Evolutionary conservation across 1,284 basidiomycete genomes (phyloP).

Genomic region (Fomitopsis pinicola): DNA sequence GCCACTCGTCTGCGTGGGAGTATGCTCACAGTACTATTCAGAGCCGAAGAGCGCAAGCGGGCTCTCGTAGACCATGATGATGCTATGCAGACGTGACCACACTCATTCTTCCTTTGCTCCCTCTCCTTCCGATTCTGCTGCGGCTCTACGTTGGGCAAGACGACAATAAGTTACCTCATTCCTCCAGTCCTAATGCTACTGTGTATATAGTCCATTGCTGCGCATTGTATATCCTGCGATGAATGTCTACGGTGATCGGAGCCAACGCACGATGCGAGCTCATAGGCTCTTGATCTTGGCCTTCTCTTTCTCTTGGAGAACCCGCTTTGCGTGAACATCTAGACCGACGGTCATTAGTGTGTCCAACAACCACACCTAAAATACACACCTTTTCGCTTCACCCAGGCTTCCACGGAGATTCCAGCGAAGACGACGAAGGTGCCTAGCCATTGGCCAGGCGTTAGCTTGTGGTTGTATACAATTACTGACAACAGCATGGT

Average conservation of each 20-base stretch:
- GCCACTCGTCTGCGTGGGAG: background rate
- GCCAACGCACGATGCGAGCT: background rate
- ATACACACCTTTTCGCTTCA: slow-evolving; percentile 73
- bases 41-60: slow-evolving; percentile 26
- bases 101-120: background rate
- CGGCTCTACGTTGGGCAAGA: background rate
- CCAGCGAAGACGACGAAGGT: slow-evolving; percentile 89
- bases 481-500: slow-evolving; percentile 97
- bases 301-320: slow-evolving; percentile 77
- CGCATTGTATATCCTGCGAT: background rate
- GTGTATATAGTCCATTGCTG: slow-evolving; percentile 3
- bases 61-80: slow-evolving; percentile 22
- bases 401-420: slow-evolving; percentile 89
- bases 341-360: background rate
- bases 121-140: background rate
- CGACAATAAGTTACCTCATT: slow-evolving; percentile 1
- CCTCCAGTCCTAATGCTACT: slow-evolving; percentile 2
- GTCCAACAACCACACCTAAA: background rate
- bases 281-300: slow-evolving; percentile 75
- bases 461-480: slow-evolving; percentile 87
- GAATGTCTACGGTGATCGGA: background rate
- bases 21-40: slow-evolving; percentile 2
- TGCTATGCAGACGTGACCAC: slow-evolving; percentile 23
- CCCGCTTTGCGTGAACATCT: slow-evolving; percentile 78
- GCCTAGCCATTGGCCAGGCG: slow-evolving; percentile 83